Conservation (phyloP, 495 filamentous ascomycete genomes). For the Trypethelium eluteriae region DNA sequence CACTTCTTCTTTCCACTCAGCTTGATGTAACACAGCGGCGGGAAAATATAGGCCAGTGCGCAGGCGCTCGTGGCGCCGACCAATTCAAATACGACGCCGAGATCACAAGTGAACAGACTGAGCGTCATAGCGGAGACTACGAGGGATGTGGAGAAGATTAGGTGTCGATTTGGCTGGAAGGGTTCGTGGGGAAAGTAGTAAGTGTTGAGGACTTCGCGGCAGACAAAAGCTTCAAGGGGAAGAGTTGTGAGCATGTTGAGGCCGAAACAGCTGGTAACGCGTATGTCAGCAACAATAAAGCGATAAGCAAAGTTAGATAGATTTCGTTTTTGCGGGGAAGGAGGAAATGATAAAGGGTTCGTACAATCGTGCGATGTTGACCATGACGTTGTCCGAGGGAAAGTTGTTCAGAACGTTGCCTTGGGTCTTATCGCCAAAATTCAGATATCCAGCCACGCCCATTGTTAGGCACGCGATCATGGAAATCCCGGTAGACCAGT, state of each 20-base stretch:
- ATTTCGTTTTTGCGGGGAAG: background rate
- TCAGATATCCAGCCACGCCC: constrained; percentile 83
- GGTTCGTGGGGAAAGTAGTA: constrained; percentile 82
- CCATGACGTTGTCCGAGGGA: constrained; percentile 75
- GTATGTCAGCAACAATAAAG: background rate
- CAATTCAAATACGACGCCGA: constrained; percentile 89
- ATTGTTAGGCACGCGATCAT: constrained; percentile 82
- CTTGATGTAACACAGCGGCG: constrained; percentile 90
- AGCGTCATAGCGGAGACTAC: constrained; percentile 72
- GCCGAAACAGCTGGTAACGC: constrained; percentile 61
- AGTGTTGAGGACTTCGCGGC: constrained; percentile 89
- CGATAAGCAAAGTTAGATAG: background rate
- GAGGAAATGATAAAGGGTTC: constrained; percentile 17
- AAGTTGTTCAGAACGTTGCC: constrained; percentile 99
- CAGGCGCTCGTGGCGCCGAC: constrained; percentile 92
- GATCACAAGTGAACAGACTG: constrained; percentile 77
- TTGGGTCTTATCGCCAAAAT: constrained; percentile 81
- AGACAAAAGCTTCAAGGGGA: constrained; percentile 93
- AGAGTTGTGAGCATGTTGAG: constrained; percentile 98
- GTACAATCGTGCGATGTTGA: constrained; percentile 85
- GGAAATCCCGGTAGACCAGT: constrained; percentile 81
- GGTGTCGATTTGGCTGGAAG: constrained; percentile 72
- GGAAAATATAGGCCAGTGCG: constrained; percentile 89
- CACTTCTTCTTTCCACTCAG: constrained; percentile 54
- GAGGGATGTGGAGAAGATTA: constrained; percentile 73